Evolutionary conservation across 1,284 basidiomycete genomes (phyloP), one percentile per base, ranked within the genome.

Genomic region (Malassezia equina): DNA sequence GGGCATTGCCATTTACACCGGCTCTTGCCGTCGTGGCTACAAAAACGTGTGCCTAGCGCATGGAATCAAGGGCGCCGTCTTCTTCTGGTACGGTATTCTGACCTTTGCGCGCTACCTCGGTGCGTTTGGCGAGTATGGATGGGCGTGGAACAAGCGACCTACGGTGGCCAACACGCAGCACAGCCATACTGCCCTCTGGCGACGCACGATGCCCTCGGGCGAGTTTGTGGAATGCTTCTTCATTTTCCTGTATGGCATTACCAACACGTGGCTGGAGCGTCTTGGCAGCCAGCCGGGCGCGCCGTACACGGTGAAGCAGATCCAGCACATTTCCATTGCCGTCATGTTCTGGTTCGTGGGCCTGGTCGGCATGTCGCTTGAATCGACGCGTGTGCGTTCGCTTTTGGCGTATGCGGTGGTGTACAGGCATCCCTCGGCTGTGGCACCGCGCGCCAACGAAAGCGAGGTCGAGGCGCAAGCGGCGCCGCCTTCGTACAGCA

Each of bases 271-370:
- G 89, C 90, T 96, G 87, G 91, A 96, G 76, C 82, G 75, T 4
- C 88, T 94, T 64, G 90, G 90, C 7, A 85, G 84, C 0, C 75
- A 81, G 19, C 76, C 85, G 0, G 88, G 87, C 17, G 84, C 86
- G 69, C 88, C 90, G 3, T 94, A 82, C 76, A 87, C 87, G 1
- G 86, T 90, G 46, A 94, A 93, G 77, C 83, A 95, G 74, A 82
- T 95, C 19, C 90, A 96, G 74, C 93, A 96, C 74, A 93, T 94
- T 61, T 83, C 86, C 53, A 95, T 96, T 59, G 90, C 90, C 8
- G 74, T 84, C 66, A 93, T 91, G 90, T 95, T 93, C 77, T 94
- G 88, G 84, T 93, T 90, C 66, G 89, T 87, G 9, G 91, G 91
- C 4, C 79, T 90, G 3, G 76, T 90, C 12, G 91, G 90, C 4